A percentile compares a stretch with the other conserved stretches of the same genome.
phyloP scores from a whole-genome alignment of 2,329 filamentous ascomycete genomes.

The Cordyceps cateniannulata region DNA sequence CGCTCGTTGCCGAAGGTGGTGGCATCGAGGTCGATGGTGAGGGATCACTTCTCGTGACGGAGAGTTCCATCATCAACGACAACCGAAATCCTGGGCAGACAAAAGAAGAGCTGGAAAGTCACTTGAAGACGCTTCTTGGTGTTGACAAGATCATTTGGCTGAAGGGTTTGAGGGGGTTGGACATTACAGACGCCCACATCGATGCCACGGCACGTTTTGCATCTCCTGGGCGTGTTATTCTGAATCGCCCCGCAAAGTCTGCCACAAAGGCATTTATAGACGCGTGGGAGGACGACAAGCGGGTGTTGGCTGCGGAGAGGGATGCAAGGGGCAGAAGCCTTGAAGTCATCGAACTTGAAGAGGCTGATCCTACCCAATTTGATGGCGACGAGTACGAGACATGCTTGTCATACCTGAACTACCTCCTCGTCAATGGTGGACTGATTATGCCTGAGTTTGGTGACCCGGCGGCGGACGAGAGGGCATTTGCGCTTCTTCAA shows the following conservation, averaged over 20 bases:
- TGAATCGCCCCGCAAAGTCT: conserved; percentile 1
- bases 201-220: conserved; percentile 11
- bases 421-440: conserved; percentile 9
- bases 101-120: conserved; percentile 6
- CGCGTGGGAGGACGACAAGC: not conserved
- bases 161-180: conserved; percentile 8
- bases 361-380: conserved; percentile 8
- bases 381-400: conserved; percentile 9
- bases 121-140: conserved; percentile 5
- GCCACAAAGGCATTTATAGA: not conserved
- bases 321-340: conserved; percentile 7
- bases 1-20: conserved; percentile 13
- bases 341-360: conserved; percentile 7
- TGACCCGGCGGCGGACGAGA: conserved; percentile 2
- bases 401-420: conserved; percentile 10
- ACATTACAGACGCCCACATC: conserved; percentile 13
- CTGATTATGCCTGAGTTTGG: conserved; percentile 11
- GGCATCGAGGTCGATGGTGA: conserved; percentile 13
- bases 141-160: conserved; percentile 13
- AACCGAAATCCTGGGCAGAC: conserved; percentile 10
- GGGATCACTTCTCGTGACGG: conserved; percentile 9
- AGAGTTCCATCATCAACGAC: conserved; percentile 13
- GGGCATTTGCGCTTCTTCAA: not conserved
- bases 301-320: not conserved
- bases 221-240: conserved; percentile 2